A percentile compares a stretch with the other conserved stretches of the same genome.
Evolutionary conservation across 2,329 filamentous ascomycete species (phyloP).

Genomic region (Sordariomycetes sp.): DNA sequence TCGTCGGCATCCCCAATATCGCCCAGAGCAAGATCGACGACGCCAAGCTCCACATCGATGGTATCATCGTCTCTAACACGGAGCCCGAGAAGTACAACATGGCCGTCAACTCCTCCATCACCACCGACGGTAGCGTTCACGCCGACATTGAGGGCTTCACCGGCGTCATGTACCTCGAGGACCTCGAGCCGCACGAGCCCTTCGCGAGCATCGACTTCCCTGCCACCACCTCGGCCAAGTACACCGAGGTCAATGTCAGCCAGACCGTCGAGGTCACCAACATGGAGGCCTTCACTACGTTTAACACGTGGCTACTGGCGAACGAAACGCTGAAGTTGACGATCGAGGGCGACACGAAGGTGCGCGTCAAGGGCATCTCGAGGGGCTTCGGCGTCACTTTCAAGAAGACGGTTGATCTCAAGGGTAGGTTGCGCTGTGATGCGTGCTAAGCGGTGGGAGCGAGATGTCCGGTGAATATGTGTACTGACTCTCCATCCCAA

Average conservation of each 20-base stretch:
- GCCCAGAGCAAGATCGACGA: constrained; percentile 41
- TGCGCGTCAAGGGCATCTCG: constrained; percentile 35
- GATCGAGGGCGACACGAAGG: constrained; percentile 35
- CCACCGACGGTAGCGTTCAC: constrained; percentile 34
- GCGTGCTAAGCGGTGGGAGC: background rate
- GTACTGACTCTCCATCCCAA: constrained; percentile 1
- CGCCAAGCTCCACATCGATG: constrained; percentile 36
- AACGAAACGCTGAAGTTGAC: constrained; percentile 35
- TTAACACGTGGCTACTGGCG: constrained; percentile 40
- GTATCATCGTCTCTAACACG: constrained; percentile 34
- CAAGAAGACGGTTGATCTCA: constrained; percentile 38
- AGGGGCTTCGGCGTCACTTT: constrained; percentile 37
- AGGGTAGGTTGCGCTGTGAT: constrained; percentile 15
- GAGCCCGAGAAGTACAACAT: constrained; percentile 30
- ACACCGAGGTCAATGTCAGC: constrained; percentile 36
- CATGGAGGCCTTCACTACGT: constrained; percentile 33
- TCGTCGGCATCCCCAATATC: constrained; percentile 41
- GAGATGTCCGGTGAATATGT: background rate
- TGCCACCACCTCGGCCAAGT: constrained; percentile 30
- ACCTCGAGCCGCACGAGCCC: constrained; percentile 27
- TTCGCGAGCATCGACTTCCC: constrained; percentile 40
- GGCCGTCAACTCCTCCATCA: constrained; percentile 42
- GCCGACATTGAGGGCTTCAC: constrained; percentile 36
- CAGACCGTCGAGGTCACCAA: constrained; percentile 33
- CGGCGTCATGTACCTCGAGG: constrained; percentile 41